phyloP scores from a whole-genome alignment of 1,139 yeast species.

The Nakaseomyces bracarensis region DNA sequence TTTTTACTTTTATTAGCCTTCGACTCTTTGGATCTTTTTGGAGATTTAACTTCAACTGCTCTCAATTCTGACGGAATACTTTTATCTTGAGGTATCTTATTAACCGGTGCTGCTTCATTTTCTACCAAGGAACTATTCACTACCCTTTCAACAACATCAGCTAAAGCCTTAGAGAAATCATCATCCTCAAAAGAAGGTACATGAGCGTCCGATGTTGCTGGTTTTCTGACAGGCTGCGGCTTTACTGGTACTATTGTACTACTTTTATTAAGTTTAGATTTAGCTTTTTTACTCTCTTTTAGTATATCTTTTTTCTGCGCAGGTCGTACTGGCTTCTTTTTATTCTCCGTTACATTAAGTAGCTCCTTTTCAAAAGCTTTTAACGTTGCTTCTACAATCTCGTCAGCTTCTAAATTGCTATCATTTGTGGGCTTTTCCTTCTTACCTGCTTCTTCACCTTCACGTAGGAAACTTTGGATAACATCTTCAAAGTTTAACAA shows the following conservation, averaged over 20 bases:
- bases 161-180: slow-evolving; percentile 29
- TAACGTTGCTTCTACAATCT: slow-evolving; percentile 29
- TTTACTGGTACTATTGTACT: not conserved
- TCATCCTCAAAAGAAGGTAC: slow-evolving; percentile 18
- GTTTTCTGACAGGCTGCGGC: slow-evolving; percentile 6
- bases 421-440: slow-evolving; percentile 9
- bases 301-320: slow-evolving; percentile 11
- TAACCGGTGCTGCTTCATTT: not conserved
- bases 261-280: not conserved
- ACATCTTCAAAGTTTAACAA: slow-evolving; percentile 28
- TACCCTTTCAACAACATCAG: slow-evolving; percentile 31
- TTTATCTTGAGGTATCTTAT: not conserved
- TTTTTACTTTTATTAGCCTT: not conserved
- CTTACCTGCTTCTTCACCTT: slow-evolving; percentile 14
- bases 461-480: slow-evolving; percentile 26
- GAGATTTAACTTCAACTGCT: not conserved
- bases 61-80: not conserved
- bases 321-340: slow-evolving; percentile 9
- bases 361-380: slow-evolving; percentile 30
- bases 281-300: slow-evolving; percentile 4
- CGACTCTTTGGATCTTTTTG: not conserved
- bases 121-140: slow-evolving; percentile 27
- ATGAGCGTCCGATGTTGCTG: slow-evolving; percentile 7
- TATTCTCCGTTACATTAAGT: slow-evolving; percentile 12
- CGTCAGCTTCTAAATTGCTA: slow-evolving; percentile 28